Percentiles rank a stretch among this genome's conserved stretches.
Evolutionary conservation across 2,329 filamentous ascomycete species (phyloP).

Genomic region (Ustulina deusta): DNA sequence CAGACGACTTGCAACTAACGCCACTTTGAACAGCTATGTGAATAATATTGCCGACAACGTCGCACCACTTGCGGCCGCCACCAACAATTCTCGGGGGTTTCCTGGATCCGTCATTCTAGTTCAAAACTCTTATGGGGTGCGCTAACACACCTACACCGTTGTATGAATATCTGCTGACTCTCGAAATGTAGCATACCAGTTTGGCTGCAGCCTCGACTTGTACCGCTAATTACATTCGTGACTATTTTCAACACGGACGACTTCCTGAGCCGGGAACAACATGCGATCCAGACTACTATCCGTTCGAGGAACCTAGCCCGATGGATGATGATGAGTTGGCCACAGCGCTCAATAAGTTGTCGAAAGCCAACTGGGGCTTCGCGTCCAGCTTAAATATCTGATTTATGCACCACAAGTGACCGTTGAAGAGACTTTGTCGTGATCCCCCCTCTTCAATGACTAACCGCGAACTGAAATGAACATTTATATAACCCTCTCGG

Average conservation of each 20-base stretch:
- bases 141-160: constrained; percentile 35
- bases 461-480: neutral
- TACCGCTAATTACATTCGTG: constrained; percentile 56
- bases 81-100: constrained; percentile 54
- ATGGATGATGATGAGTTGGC: constrained; percentile 32
- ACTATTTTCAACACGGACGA: constrained; percentile 60
- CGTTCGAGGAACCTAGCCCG: constrained; percentile 53
- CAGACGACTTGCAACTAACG: neutral
- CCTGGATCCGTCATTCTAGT: constrained; percentile 59
- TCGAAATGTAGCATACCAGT: constrained; percentile 60
- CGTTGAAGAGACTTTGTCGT: neutral
- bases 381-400: constrained; percentile 8
- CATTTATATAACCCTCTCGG: neutral
- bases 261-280: constrained; percentile 59
- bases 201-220: constrained; percentile 59
- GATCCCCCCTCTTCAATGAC: constrained; percentile 1
- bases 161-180: neutral
- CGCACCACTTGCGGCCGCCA: constrained; percentile 50
- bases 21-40: constrained; percentile 44
- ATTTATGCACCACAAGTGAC: neutral
- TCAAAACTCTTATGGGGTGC: constrained; percentile 64
- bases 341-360: constrained; percentile 34
- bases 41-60: constrained; percentile 54
- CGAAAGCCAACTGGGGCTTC: constrained; percentile 34
- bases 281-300: constrained; percentile 60